A percentile compares a stretch with the other conserved stretches of the same genome.
Conservation (phyloP, 768 basidiomycete species). For the Bullera alba region DNA sequence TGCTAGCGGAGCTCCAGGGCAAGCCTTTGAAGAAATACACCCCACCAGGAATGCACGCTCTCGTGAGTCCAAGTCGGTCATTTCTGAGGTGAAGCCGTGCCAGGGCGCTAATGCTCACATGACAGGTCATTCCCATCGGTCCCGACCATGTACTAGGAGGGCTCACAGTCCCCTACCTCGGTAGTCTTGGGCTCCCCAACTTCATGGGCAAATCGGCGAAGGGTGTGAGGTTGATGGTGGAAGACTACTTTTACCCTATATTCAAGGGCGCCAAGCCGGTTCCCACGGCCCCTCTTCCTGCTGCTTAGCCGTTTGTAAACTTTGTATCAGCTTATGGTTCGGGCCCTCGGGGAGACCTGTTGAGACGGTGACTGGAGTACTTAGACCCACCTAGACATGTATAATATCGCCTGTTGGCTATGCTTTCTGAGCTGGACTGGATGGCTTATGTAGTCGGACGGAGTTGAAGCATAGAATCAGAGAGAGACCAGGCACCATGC, state of each 20-base stretch:
- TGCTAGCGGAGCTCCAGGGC: constrained; percentile 23
- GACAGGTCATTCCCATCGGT: constrained; percentile 24
- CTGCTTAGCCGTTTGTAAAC: too few relatives aligned
- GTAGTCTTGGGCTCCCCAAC: constrained; percentile 82
- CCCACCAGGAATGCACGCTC: constrained; percentile 70
- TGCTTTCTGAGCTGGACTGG: too few relatives aligned
- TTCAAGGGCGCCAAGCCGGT: constrained; percentile 49
- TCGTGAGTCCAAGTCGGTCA: constrained; percentile 54
- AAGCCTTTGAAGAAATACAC: constrained; percentile 16
- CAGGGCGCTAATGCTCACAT: not conserved
- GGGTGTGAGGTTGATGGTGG: constrained; percentile 77
- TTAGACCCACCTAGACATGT: too few relatives aligned
- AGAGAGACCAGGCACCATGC: too few relatives aligned
- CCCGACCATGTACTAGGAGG: constrained; percentile 15
- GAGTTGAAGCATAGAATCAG: too few relatives aligned
- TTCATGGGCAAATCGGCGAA: constrained; percentile 89
- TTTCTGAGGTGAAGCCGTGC: not conserved
- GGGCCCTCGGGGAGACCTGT: too few relatives aligned
- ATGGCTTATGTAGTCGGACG: too few relatives aligned
- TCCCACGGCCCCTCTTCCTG: not conserved
- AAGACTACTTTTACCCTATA: constrained; percentile 62
- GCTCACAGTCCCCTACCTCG: constrained; percentile 57
- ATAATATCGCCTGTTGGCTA: too few relatives aligned
- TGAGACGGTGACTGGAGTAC: too few relatives aligned
- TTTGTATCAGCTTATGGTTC: too few relatives aligned